Evolutionary conservation across 2,329 filamentous ascomycete species (phyloP), one percentile per base, ranked within the genome.

Genomic region (Rasamsonia emersonii): DNA sequence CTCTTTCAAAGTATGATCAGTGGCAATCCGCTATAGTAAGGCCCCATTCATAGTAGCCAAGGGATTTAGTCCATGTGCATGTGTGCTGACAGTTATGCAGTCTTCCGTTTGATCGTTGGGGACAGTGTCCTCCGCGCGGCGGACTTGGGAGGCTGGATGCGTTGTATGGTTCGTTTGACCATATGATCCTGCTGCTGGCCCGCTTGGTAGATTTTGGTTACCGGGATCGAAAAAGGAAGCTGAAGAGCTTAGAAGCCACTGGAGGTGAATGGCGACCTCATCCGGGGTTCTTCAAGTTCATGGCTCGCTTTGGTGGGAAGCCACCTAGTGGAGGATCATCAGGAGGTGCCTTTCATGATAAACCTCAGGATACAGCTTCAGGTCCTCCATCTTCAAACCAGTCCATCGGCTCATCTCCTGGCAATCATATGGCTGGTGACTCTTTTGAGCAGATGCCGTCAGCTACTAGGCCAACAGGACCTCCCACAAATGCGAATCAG

Each of bases 1-100:
- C 77, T 83, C 6, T 93, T 89, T 46, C 89, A 95, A 55, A 86
- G 84, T 52, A 75, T 95, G 39, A 65, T 96, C 15, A 91, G 88
- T 44, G 89, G 86, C 6, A 88, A 89, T 24, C 73, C 73, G 40
- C 66, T 93, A 28, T 79, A 95, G 86, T 94, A 66, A 71, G 86
- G 71, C 16, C 19, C 9, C 15, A 23, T 11, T 11, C 14, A 4
- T 10, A 19, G n/a, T 2, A 4, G 5, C 21, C 21, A 5, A 23
- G 5, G 16, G 4, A 4, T 28, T 6, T 11, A 19, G 13, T 11
- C 16, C 4, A 13, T 11, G 17, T 18, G 9, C 5, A 13, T 15
- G 4, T 11, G 9, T 9, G 18, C 16, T 23, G 24, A 18, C 7
- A 14, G 24, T 18, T 24, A 33, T 19, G 10, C 30, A 93, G 86